These are phyloP conservation scores for Austroboletus olivaceoglutinosus DNA, from an alignment of 1,284 basidiomycete species.

Conservation along the genomic window DNA sequence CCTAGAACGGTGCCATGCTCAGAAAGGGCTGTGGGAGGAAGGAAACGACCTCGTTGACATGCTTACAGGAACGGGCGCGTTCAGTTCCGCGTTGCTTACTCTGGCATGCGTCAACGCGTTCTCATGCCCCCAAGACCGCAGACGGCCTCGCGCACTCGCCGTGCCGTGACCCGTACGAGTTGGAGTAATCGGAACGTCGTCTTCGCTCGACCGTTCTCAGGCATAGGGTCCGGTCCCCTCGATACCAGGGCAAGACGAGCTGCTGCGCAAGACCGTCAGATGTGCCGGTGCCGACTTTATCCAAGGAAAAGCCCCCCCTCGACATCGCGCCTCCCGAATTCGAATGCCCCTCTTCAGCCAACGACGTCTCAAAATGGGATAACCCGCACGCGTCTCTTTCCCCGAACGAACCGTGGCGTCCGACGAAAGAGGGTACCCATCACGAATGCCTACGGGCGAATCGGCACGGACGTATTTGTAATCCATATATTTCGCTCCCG, in stretches of 20 bases:
- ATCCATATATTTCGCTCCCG: neutral
- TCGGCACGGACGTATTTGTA: neutral
- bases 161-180: too few species aligned
- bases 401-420: neutral
- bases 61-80: slow-evolving; percentile 4
- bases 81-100: neutral
- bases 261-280: slow-evolving; percentile 3
- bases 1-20: slow-evolving; percentile 1
- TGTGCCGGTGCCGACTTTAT: neutral
- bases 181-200: neutral
- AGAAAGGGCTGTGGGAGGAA: neutral
- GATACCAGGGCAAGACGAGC: neutral
- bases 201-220: slow-evolving; percentile 14
- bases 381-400: neutral
- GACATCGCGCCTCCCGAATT: neutral
- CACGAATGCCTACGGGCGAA: neutral
- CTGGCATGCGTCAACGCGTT: slow-evolving; percentile 1
- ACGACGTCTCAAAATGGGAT: neutral
- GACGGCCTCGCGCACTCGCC: too few species aligned
- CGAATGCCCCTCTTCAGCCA: neutral
- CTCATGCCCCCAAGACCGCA: slow-evolving; percentile 6
- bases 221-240: slow-evolving; percentile 3
- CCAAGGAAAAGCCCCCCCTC: neutral
- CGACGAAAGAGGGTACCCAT: neutral
- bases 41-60: slow-evolving; percentile 12